Evolutionary conservation across 1,284 basidiomycete genomes (phyloP), one percentile per base, ranked within the genome.

Genomic region (Puccinia polysora): DNA sequence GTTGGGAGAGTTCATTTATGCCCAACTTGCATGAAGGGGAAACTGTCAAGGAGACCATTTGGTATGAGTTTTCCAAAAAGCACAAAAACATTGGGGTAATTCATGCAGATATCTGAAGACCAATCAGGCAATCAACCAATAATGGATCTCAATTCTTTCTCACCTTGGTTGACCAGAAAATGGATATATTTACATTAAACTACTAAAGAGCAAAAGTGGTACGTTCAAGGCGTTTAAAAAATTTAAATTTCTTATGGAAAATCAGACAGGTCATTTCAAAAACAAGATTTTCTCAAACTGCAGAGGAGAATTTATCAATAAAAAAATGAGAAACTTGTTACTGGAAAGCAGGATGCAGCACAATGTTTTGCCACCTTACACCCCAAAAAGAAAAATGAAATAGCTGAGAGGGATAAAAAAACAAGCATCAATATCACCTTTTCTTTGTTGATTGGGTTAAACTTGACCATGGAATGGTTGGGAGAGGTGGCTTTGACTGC

Each of bases 1-100:
- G 6, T 56, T 8, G n/a, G 14, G 7, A 56, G 36, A 14, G 32
- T 32, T 2, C 14, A 8, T 2, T 32, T 18, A 18, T 56, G 53
- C n/a, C 28, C 30, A 23, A 6, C 53, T 14, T 56, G 53, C 15
- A 56, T 56, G 53, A 56, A 56, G n/a, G 53, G 53, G 10, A 56
- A 32, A 34, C 14, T 56, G 5, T 2, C 32, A 32, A 2, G 53
- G 4, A 56, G 36, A 56, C 14, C 6, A 15, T 60, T 60, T n/a
- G 7, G 8, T 23, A 23, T 20, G 5, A 6, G 23, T 6, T n/a
- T 52, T 52, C 7, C 8, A 10, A 25, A n/a, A 23, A 25, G 10
- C 7, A 52, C 14, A 12, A 7, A 6, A 12, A 12, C 58, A 1
- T 12, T 43, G 10, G 15, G 43, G n/a, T 43, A 4, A n/a, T 40